These are phyloP conservation scores for Hypoxylon cercidicola DNA, from an alignment of 495 filamentous ascomycete species.

Conservation along the genomic window DNA sequence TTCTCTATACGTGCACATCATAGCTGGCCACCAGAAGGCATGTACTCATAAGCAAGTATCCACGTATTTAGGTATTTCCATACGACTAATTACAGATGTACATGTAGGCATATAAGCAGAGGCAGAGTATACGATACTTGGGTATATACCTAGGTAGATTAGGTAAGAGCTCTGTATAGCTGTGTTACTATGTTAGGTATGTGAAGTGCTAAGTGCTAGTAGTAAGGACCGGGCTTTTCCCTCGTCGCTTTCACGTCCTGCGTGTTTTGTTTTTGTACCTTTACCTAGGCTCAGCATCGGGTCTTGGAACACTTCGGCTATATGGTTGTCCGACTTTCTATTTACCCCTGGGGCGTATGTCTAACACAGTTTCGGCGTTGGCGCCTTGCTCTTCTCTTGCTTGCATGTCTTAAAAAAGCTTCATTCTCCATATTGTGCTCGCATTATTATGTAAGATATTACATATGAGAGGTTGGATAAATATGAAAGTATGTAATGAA, in stretches of 20 bases:
- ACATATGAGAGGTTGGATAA: conserved; percentile 18
- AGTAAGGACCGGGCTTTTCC: conserved; percentile 32
- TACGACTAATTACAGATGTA: too few species aligned
- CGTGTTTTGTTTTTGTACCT: conserved; percentile 10
- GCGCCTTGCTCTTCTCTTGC: conserved; percentile 16
- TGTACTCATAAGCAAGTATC: not conserved
- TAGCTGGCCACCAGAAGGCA: not conserved
- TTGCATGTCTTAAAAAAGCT: conserved; percentile 11
- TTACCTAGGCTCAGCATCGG: conserved; percentile 21
- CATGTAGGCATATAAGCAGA: too few species aligned
- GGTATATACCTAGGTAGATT: not conserved
- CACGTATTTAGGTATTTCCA: too few species aligned
- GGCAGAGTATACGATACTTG: too few species aligned
- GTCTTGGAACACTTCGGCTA: conserved; percentile 29
- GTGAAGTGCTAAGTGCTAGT: conserved; percentile 20
- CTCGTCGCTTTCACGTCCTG: conserved; percentile 18
- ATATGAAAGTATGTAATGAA: conserved; percentile 6
- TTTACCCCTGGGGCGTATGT: conserved; percentile 1
- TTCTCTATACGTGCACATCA: conserved; percentile 15
- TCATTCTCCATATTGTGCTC: conserved; percentile 10
- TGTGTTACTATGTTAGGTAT: conserved; percentile 6
- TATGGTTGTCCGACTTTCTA: conserved; percentile 21
- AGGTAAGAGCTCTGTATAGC: conserved; percentile 3
- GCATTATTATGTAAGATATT: conserved; percentile 30
- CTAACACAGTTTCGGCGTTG: conserved; percentile 15